Conservation (phyloP, 2,329 filamentous ascomycete species). For the Colletotrichum lindemuthianum region DNA sequence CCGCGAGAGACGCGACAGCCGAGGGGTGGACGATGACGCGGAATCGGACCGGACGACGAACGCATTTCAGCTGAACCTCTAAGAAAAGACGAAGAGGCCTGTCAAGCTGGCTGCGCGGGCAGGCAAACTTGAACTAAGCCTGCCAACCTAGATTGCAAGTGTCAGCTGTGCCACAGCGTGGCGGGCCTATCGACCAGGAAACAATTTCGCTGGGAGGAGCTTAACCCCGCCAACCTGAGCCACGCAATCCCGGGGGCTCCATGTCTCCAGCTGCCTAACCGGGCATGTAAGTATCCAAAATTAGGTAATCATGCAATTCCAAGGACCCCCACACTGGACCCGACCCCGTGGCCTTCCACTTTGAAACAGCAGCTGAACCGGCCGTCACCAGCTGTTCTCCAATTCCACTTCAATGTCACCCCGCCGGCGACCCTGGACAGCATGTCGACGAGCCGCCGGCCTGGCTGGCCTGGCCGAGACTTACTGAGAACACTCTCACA, state of each 20-base stretch:
- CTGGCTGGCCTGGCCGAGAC: slow-evolving; percentile 32
- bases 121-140: too few species aligned
- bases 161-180: slow-evolving; percentile 21
- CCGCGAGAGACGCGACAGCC: slow-evolving; percentile 23
- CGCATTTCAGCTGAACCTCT: too few species aligned
- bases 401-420: slow-evolving; percentile 19
- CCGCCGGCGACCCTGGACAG: slow-evolving; percentile 26
- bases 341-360: background rate
- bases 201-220: slow-evolving; percentile 2
- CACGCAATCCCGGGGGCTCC: background rate
- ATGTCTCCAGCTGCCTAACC: too few species aligned
- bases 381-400: slow-evolving; percentile 4
- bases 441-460: slow-evolving; percentile 24
- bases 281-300: slow-evolving; percentile 16
- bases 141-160: background rate
- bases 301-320: slow-evolving; percentile 26
- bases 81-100: too few species aligned
- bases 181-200: slow-evolving; percentile 7
- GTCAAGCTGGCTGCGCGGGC: too few species aligned
- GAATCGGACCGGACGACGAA: too few species aligned
- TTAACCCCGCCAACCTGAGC: slow-evolving; percentile 1
- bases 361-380: background rate
- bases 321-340: background rate
- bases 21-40: background rate
- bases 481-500: slow-evolving; percentile 10